Evolutionary conservation across 208 protist species (phyloP).

Genomic region (Tritrichomonas foetus): DNA sequence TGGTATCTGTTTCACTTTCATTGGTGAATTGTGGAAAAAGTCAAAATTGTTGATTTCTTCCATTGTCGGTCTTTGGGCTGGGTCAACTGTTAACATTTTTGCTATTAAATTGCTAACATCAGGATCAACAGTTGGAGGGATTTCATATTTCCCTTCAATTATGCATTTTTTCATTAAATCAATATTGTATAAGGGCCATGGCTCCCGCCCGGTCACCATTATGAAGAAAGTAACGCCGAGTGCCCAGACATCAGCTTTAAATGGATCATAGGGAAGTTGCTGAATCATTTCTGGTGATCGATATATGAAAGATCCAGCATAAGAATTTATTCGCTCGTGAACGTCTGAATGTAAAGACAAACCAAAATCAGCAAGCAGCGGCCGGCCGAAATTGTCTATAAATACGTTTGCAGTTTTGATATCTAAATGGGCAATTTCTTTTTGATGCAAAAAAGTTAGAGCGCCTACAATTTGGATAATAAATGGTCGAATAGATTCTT

Average conservation of each 20-base stretch:
- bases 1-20: too few species aligned
- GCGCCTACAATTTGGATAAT: constrained; percentile 81
- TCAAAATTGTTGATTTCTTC: neutral
- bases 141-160: neutral
- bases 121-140: neutral
- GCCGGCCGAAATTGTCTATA: constrained; percentile 63
- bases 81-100: neutral
- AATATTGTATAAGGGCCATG: neutral
- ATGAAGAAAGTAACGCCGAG: neutral
- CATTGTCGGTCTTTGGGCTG: neutral
- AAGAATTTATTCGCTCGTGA: neutral
- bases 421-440: constrained; percentile 74
- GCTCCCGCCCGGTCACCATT: neutral
- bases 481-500: constrained; percentile 54
- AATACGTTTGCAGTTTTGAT: constrained; percentile 73
- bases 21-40: too few species aligned
- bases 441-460: constrained; percentile 87
- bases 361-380: constrained; percentile 98
- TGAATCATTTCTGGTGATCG: neutral
- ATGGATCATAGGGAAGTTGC: neutral
- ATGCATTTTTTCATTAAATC: neutral
- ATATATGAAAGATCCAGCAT: neutral
- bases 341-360: constrained; percentile 83
- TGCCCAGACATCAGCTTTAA: neutral
- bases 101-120: neutral